Conservation (phyloP, 208 protist species). For the Sergeia podlipaevii region DNA sequence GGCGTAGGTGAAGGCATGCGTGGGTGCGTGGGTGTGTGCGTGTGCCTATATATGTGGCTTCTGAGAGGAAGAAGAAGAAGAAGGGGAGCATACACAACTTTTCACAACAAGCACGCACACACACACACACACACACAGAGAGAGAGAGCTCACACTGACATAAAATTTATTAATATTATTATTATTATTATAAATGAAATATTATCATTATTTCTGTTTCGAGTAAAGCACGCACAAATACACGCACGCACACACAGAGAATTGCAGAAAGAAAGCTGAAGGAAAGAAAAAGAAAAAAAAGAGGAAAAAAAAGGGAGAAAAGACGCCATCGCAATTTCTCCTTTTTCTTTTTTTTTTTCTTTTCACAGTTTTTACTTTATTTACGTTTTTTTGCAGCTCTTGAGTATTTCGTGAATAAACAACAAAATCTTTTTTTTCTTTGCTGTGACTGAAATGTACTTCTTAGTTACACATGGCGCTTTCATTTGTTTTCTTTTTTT, state of each 20-base stretch:
- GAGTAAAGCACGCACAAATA: background rate
- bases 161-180: too few relatives aligned
- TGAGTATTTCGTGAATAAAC: too few relatives aligned
- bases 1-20: background rate
- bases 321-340: background rate
- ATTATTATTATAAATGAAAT: conserved; percentile 6
- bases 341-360: background rate
- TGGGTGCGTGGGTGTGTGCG: too few relatives aligned
- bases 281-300: conserved; percentile 9
- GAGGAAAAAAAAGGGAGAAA: background rate
- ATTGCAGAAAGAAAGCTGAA: conserved; percentile 5
- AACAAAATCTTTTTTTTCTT: conserved; percentile 5
- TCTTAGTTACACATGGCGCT: background rate
- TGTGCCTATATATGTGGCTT: too few relatives aligned
- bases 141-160: too few relatives aligned
- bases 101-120: too few relatives aligned
- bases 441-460: conserved; percentile 2
- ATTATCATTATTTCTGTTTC: background rate
- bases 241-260: background rate
- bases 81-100: too few relatives aligned
- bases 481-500: background rate
- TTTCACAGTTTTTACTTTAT: background rate
- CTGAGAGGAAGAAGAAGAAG: too few relatives aligned
- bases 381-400: too few relatives aligned
- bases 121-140: too few relatives aligned